Evolutionary conservation across 306 rosid genomes (phyloP), one percentile per base, ranked within the genome.

Genomic region (Elaeagnus macrophylla): DNA sequence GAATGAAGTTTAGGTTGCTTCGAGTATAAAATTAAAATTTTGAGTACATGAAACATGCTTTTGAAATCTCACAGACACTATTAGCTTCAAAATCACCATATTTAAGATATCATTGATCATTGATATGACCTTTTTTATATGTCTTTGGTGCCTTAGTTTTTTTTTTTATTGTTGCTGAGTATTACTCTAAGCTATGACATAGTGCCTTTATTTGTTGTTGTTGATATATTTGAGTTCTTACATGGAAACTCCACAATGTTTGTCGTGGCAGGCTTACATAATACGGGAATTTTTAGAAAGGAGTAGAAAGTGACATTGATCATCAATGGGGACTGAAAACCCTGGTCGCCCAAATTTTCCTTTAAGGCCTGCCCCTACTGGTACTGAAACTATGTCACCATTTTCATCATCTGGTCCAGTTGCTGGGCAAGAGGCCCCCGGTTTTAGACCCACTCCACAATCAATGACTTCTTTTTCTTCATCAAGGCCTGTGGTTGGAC

Each of bases 291-390:
- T 65, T 57, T 57, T 70, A 60, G 69, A 39, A 51, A 53, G 43
- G n/a, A 51, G 53, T 61, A 69, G 46, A 13, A n/a, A 51, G 65
- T 42, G 61, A 50, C 59, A 69, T 59, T 67, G 49, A 55, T 51
- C 75, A 54, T 37, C 70, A 48, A 84, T 87, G 90, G 96, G 91
- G 78, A 80, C 94, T 80, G 95, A 87, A 69, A 82, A 87, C 64
- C 80, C 83, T 13, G 85, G 87, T 68, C 93, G 77, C 44, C 84
- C 81, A 12, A 78, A 71, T 64, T 75, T 86, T 62, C 75, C 87
- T 56, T 15, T 82, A 51, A 84, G 95, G 60, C 95, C 88, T 64
- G 62, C 66, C 55, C 41, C 95, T 67, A 69, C 78, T 53, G 72
- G 84, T 54, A 18, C 79, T 14, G 89, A 67, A 64, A 77, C 77